Conservation (phyloP, 2,329 filamentous ascomycete species). For the Fusarium sp. region DNA sequence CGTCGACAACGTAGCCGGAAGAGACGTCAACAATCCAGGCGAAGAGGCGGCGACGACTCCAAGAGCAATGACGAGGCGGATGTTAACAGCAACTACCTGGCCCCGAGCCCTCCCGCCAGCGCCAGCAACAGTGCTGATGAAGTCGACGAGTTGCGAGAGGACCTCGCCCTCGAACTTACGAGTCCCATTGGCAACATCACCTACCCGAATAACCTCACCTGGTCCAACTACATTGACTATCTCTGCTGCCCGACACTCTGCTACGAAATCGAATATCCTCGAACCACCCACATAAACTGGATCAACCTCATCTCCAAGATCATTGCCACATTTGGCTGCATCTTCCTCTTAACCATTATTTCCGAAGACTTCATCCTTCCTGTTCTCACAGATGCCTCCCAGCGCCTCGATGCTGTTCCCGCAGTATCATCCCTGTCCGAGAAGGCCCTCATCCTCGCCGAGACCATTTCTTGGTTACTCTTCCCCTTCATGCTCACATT, state of each 20-base stretch:
- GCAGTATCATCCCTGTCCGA: slow-evolving; percentile 67
- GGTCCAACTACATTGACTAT: slow-evolving; percentile 86
- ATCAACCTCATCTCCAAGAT: slow-evolving; percentile 86
- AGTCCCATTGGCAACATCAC: slow-evolving; percentile 91
- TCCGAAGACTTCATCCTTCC: slow-evolving; percentile 97
- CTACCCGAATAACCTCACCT: slow-evolving; percentile 89
- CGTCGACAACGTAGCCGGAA: slow-evolving; percentile 40
- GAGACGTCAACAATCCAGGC: slow-evolving; percentile 33
- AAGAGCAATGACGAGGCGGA: slow-evolving; percentile 50
- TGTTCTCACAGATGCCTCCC: slow-evolving; percentile 79
- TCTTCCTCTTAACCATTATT: slow-evolving; percentile 91
- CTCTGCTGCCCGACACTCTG: slow-evolving; percentile 94
- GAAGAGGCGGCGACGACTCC: slow-evolving; percentile 37
- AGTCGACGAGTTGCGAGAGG: slow-evolving; percentile 80
- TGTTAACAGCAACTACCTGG: not conserved
- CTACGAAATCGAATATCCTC: slow-evolving; percentile 97
- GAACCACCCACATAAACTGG: slow-evolving; percentile 81
- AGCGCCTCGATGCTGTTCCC: slow-evolving; percentile 61
- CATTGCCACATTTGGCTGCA: slow-evolving; percentile 92
- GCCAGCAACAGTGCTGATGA: slow-evolving; percentile 57
- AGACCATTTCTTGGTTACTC: slow-evolving; percentile 90
- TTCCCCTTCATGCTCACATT: slow-evolving; percentile 99
- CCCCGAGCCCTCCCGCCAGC: slow-evolving; percentile 38
- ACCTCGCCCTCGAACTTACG: slow-evolving; percentile 90
- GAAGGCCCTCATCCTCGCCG: slow-evolving; percentile 82